Evolutionary conservation across 2,329 filamentous ascomycete genomes (phyloP), one percentile per base, ranked within the genome.

Genomic region (Verticillium nubilum): DNA sequence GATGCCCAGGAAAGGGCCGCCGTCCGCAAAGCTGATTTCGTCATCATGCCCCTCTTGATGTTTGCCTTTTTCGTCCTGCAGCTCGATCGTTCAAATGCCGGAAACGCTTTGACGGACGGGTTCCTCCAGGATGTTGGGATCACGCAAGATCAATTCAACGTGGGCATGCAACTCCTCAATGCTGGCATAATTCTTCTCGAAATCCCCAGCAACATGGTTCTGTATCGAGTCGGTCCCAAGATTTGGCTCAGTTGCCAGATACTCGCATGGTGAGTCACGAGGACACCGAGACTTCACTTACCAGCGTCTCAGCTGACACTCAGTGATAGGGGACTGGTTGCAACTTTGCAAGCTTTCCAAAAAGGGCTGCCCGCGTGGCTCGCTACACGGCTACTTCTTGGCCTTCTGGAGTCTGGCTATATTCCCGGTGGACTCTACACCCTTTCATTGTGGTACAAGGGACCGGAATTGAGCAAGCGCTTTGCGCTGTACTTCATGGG

Each of bases 381-480:
- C 4, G 71, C 73, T 13, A 77, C 75, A 6, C 71, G 81, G 12
- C 77, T 82, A 63, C 75, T 82, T 47, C 70, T 84, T 1, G 82
- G 82, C 17, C 65, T 83, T 15, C 71, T 76, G 12, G 82, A 84
- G 60, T 76, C 75, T 28, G 79, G 79, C 5, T 77, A 83, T 47
- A 79, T 81, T 57, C 80, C 81, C 0, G 80, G 78, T 9, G 74
- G 83, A 5, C 76, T 82, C 23, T 85, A 82, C 64, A 81, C 85
- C 58, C 71, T 86, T 2, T 83, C 80, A 0, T 84, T 84, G 75
- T 87, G 84, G 82, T 87, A 87, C 61, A 83, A 81, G 59, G 74
- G 81, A 5, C 77, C 81, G 53, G 84, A 87, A 65, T 73, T 80
- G 42, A 82, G 84, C 57, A 85, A 80, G 57, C 75, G 84, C 2